A percentile compares a stretch with the other conserved stretches of the same genome.
Conservation (phyloP, 768 basidiomycete species). For the Obba rivulosa region DNA sequence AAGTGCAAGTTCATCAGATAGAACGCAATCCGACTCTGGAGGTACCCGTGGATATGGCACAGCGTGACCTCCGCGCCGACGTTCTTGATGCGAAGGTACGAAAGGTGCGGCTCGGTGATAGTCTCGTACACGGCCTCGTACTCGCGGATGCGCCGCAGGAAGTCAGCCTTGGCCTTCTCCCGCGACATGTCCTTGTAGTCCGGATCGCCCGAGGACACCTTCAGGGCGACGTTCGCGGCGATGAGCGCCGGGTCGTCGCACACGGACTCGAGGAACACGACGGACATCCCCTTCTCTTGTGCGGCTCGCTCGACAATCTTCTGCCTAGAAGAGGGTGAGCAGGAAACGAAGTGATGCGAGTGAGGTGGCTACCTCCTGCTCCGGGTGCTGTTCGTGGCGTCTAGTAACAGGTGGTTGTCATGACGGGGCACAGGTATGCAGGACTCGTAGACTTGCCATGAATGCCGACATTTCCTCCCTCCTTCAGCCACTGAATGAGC, state of each 20-base stretch:
- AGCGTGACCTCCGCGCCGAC: slow-evolving; percentile 88
- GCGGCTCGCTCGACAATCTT: slow-evolving; percentile 81
- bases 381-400: slow-evolving; percentile 92
- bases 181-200: slow-evolving; percentile 90
- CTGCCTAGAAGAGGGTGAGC: slow-evolving; percentile 40
- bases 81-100: slow-evolving; percentile 88
- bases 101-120: slow-evolving; percentile 85
- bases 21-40: slow-evolving; percentile 96
- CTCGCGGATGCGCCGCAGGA: slow-evolving; percentile 82
- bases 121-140: slow-evolving; percentile 97
- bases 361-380: slow-evolving; percentile 51
- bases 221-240: slow-evolving; percentile 92
- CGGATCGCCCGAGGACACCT: slow-evolving; percentile 94
- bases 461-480: slow-evolving; percentile 95
- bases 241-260: slow-evolving; percentile 94
- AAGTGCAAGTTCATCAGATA: slow-evolving; percentile 98
- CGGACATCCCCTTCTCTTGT: slow-evolving; percentile 78
- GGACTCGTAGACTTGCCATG: slow-evolving; percentile 56
- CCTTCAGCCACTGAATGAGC: slow-evolving; percentile 91
- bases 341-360: not conserved
- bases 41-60: slow-evolving; percentile 85
- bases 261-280: slow-evolving; percentile 92
- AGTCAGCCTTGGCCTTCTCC: slow-evolving; percentile 86
- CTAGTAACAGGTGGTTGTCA: slow-evolving; percentile 32
- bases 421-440: not conserved